Base-by-base conservation (phyloP, 2,329 filamentous ascomycete genomes). In the Catunica adiposa region DNA sequence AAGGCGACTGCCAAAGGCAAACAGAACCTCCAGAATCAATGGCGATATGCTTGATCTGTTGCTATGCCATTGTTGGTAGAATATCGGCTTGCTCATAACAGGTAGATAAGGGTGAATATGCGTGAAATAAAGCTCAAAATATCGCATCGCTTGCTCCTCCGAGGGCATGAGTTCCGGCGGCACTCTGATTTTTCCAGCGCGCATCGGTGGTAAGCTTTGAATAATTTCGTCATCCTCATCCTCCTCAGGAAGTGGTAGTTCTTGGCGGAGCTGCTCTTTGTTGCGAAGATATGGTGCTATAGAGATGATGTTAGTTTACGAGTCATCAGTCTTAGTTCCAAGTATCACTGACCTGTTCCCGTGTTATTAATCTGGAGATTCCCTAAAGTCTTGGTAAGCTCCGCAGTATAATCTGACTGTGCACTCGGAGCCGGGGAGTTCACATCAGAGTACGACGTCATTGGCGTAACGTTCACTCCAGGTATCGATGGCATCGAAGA, bases 91-190 rank as follows among this genome's bases (percentile, higher is more conserved):
- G 69, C 92, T 89, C 54, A 97, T 71, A 2, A 97, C 88, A 0
- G 90, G 90, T 1, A 94, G 82, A 62, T 95, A 97, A 0, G 89
- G 89, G 64, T 97, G 92, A 31, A 96, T 85, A 62, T 96, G 83
- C 34, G 76, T 73, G 67, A 97, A 97, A 66, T 88, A 97, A 46
- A 94, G 84, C 40, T 92, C 82, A 65, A 97, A 94, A 65, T 92
- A 94, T 37, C 85, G 78, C 64, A 89, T 71, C 3, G 83, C 83
- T 37, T 86, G 86, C 47, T 87, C 82, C 31, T 96, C 88, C 29
- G 84, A 78, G 1, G 90, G 90, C 89, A 97, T 95, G 63, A 97
- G 77, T 63, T 94, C 89, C 0, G 85, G 86, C 0, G 90, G 92
- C 59, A 97, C 95, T 37, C 88, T 80, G 58, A 95, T 84, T 58